These are phyloP conservation scores for Silene uniflora DNA, from an alignment of 148 eudicot species.

Conservation along the genomic window DNA sequence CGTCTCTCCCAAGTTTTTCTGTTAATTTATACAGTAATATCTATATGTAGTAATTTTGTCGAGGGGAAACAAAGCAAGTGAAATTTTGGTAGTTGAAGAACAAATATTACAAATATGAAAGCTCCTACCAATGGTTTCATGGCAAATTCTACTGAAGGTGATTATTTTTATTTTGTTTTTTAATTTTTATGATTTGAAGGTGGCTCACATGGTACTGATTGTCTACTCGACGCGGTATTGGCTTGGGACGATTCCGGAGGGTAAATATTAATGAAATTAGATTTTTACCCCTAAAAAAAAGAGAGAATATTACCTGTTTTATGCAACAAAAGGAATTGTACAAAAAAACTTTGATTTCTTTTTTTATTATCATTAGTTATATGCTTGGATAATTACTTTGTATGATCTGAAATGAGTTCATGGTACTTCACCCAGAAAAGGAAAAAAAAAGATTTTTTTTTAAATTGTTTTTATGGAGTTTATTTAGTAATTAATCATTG, in stretches of 20 bases:
- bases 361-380: background rate
- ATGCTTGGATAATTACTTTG: background rate
- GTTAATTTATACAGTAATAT: background rate
- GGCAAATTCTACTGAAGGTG: conserved; percentile 38
- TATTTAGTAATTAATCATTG: background rate
- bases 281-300: too few species aligned
- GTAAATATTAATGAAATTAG: too few species aligned
- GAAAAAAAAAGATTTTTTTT: background rate
- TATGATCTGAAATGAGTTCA: conserved; percentile 10
- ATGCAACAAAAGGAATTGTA: too few species aligned
- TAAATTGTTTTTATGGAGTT: background rate
- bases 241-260: too few species aligned
- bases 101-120: conserved; percentile 41
- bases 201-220: too few species aligned
- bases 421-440: background rate
- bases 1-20: too few species aligned
- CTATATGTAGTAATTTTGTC: background rate
- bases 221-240: too few species aligned
- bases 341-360: background rate
- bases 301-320: too few species aligned
- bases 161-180: background rate
- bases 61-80: background rate
- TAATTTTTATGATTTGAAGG: too few species aligned
- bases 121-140: conserved; percentile 68
- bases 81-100: background rate